Evolutionary conservation across 306 rosid genomes (phyloP).

Genomic region (Sindora glabra): DNA sequence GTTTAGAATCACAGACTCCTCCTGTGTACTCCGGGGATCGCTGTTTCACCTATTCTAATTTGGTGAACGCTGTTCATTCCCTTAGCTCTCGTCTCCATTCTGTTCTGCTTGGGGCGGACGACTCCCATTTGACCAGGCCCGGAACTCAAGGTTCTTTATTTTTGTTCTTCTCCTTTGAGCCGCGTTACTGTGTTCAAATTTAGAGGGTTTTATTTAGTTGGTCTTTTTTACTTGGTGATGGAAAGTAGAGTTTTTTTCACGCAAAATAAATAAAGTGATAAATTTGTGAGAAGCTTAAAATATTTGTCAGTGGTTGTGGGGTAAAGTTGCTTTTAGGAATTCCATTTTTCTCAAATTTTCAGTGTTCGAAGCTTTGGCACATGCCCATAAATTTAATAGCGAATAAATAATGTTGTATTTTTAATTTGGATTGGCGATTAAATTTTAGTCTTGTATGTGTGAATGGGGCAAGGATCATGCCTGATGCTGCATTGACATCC

Average conservation of each 20-base stretch:
- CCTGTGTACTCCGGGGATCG: constrained; percentile 44
- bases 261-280: not conserved
- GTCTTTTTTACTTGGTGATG: not conserved
- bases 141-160: constrained; percentile 30
- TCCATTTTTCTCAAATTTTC: not conserved
- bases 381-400: not conserved
- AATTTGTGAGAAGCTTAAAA: not conserved
- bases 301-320: not conserved
- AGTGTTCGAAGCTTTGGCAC: not conserved
- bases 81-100: constrained; percentile 60
- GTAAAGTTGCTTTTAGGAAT: not conserved
- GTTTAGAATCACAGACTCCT: constrained; percentile 24
- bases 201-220: no score
- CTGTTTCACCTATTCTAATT: constrained; percentile 55
- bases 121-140: constrained; percentile 27
- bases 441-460: not conserved
- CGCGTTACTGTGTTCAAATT: not conserved
- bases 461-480: not conserved
- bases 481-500: not conserved
- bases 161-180: not conserved
- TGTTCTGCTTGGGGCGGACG: constrained; percentile 34
- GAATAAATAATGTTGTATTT: not conserved
- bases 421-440: not conserved
- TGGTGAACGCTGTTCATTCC: constrained; percentile 46
- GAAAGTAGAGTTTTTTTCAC: not conserved